phyloP scores from a whole-genome alignment of 352 stramenopile species.

The Phytophthora pinifolia region DNA sequence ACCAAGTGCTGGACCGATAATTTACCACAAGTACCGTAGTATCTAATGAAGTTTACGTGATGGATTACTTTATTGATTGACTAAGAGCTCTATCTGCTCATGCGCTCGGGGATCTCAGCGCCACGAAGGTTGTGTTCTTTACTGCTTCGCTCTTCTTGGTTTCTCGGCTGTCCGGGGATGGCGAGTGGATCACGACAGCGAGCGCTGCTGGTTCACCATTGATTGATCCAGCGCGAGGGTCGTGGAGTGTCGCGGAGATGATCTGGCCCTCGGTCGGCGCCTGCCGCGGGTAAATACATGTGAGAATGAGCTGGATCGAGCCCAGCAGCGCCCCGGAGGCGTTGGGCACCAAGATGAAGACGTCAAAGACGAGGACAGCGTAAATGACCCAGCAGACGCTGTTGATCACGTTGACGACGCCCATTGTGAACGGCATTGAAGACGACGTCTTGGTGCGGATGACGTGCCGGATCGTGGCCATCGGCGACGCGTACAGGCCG shows the following conservation, averaged over 20 bases:
- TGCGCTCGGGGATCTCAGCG: constrained; percentile 16
- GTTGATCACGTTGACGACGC: constrained; percentile 40
- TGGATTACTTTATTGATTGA: not conserved
- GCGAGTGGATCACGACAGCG: constrained; percentile 21
- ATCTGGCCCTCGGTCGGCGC: constrained; percentile 20
- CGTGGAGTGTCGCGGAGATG: constrained; percentile 19
- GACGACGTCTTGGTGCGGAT: constrained; percentile 41
- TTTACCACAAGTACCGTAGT: not conserved
- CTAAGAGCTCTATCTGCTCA: constrained; percentile 5
- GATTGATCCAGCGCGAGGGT: constrained; percentile 8
- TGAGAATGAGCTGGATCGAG: constrained; percentile 30
- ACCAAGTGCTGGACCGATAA: not conserved
- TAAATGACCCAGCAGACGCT: constrained; percentile 50
- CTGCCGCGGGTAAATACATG: constrained; percentile 35
- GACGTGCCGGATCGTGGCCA: constrained; percentile 38
- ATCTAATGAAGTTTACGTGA: too few species aligned
- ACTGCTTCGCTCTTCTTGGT: constrained; percentile 11
- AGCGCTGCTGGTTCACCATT: constrained; percentile 16
- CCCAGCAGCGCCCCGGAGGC: constrained; percentile 31
- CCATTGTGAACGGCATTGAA: constrained; percentile 52
- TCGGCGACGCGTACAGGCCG: constrained; percentile 32
- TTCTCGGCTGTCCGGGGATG: constrained; percentile 10
- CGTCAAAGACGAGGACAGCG: constrained; percentile 21
- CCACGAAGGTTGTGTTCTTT: constrained; percentile 9
- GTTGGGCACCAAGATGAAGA: constrained; percentile 52